Percentiles rank a stretch among this genome's conserved stretches.
Evolutionary conservation across 192 early-diverging fungal genomes (phyloP).

Genomic region (Coemansia biformis): DNA sequence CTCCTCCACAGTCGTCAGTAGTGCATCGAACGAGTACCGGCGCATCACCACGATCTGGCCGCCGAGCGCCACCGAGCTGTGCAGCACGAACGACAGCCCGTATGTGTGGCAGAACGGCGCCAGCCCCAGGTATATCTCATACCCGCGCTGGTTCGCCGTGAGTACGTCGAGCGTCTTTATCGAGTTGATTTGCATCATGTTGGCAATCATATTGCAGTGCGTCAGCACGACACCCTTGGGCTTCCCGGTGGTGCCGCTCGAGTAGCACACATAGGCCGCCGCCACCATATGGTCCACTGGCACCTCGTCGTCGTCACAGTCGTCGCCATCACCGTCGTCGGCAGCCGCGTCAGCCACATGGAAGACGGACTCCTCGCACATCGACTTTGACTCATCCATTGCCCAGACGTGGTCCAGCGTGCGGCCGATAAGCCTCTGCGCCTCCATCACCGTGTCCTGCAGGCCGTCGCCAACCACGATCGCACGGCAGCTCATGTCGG

Average conservation of each 20-base stretch:
- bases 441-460: slow-evolving; percentile 17
- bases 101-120: slow-evolving; percentile 73
- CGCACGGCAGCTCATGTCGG: slow-evolving; percentile 60
- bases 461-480: slow-evolving; percentile 56
- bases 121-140: slow-evolving; percentile 39
- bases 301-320: neutral
- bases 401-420: slow-evolving; percentile 34
- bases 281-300: slow-evolving; percentile 1
- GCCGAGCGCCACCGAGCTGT: slow-evolving; percentile 36
- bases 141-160: slow-evolving; percentile 43
- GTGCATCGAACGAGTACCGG: slow-evolving; percentile 61
- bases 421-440: slow-evolving; percentile 10
- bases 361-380: slow-evolving; percentile 13
- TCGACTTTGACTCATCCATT: slow-evolving; percentile 19
- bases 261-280: slow-evolving; percentile 67
- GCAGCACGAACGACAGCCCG: slow-evolving; percentile 56
- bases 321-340: neutral
- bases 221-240: slow-evolving; percentile 65
- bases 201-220: slow-evolving; percentile 66
- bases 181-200: slow-evolving; percentile 51
- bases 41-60: slow-evolving; percentile 64
- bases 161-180: slow-evolving; percentile 32
- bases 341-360: slow-evolving; percentile 5
- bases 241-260: slow-evolving; percentile 64
- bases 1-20: slow-evolving; percentile 60